A percentile compares a stretch with the other conserved stretches of the same genome.
Conservation (phyloP, 768 basidiomycete species). For the Harrya chromipes region DNA sequence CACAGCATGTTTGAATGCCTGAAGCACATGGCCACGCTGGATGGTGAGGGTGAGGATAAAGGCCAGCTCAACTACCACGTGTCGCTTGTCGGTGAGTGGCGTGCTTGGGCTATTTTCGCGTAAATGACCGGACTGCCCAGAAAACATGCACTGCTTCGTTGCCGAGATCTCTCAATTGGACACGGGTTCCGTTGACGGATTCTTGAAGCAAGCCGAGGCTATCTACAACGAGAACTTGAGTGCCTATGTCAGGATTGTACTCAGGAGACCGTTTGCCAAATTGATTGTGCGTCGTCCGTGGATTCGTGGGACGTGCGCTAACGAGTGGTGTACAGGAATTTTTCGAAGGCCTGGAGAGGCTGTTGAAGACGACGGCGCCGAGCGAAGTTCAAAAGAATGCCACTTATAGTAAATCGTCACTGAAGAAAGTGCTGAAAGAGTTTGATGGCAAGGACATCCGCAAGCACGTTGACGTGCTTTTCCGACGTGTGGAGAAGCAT, state of each 20-base stretch:
- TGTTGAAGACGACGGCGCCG: conserved; percentile 75
- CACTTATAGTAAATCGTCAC: conserved; percentile 67
- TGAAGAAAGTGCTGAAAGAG: conserved; percentile 88
- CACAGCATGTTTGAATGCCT: conserved; percentile 89
- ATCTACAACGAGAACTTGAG: conserved; percentile 89
- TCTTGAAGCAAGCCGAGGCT: conserved; percentile 68
- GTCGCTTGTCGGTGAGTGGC: conserved; percentile 79
- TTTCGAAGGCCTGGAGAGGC: conserved; percentile 89
- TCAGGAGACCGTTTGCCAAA: conserved; percentile 83
- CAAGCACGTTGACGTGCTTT: conserved; percentile 81
- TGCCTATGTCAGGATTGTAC: conserved; percentile 83
- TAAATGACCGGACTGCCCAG: conserved; percentile 39
- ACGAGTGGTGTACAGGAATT: conserved; percentile 62
- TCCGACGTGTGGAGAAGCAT: conserved; percentile 94
- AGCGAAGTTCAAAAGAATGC: conserved; percentile 72
- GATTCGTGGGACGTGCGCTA: neutral
- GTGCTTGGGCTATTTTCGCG: neutral
- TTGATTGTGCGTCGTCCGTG: conserved; percentile 62
- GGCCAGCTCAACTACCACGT: conserved; percentile 96
- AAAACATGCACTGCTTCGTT: conserved; percentile 96
- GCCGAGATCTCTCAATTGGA: conserved; percentile 75
- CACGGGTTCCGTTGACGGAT: conserved; percentile 56
- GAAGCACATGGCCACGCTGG: conserved; percentile 95
- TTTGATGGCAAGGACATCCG: conserved; percentile 85
- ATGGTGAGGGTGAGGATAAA: conserved; percentile 92